Evolutionary conservation across 2,329 filamentous ascomycete genomes (phyloP), one percentile per base, ranked within the genome.

Genomic region (Rhynchosporium agropyri): DNA sequence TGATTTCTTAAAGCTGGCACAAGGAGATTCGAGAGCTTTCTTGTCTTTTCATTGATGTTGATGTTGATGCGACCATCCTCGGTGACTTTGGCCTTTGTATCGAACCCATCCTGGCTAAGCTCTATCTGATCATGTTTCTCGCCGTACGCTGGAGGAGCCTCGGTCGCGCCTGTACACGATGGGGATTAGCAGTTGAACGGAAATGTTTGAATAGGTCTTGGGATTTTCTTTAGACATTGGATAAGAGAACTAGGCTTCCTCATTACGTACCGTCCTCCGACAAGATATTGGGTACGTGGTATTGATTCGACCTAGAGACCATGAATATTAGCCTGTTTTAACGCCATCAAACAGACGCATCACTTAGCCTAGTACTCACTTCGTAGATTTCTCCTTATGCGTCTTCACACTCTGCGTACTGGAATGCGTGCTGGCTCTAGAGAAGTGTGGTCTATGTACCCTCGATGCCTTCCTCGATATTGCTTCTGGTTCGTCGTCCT

Each of bases 1-100:
- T 79, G 89, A 81, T 65, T 80, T 79, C 65, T 82, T 77, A 92
- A 74, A 7, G 87, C 84, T 3, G 89, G 88, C 0, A 84, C 82
- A 31, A 93, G 81, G 12, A 93, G 79, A 64, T 87, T 84, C 2
- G 89, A 85, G 3, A 94, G 79, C 60, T 83, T 83, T 60, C 81
- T 78, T 68, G 83, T 87, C 68, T 85, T 88, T 74, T 92, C 88
- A 72, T 89, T 87, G 76, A 95, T 91, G 66, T 87, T 88, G 77
- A 95, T 92, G 72, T 92, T 87, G 70, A 95, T 82, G 72, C 91
- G 85, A 29, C 91, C 91, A 77, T 93, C 89, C 64, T 84, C 89
- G 86, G 70, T 86, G 31, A 89, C 76, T 33, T 79, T 79, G 48
- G 86, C 87, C 45, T 83, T 83, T 29, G 86, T 87, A 56, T 85